Evolutionary conservation across 345 rosid species (phyloP).

Genomic region (Kandelia obovata): DNA sequence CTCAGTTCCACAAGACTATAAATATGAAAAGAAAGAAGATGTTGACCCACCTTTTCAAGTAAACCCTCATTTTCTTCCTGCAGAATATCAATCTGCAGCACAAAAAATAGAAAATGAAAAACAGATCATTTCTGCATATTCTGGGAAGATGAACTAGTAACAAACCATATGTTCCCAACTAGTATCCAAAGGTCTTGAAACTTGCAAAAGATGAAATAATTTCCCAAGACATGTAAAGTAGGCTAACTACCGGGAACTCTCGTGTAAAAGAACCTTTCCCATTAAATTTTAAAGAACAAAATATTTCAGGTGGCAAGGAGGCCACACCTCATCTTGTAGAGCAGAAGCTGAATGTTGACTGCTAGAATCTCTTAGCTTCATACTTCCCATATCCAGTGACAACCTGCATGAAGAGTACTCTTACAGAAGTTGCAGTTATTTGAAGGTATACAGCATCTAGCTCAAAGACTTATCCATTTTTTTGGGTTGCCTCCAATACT

Average conservation of each 20-base stretch:
- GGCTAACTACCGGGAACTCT: slow-evolving; percentile 5
- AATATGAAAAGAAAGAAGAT: background rate
- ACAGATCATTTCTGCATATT: background rate
- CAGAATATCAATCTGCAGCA: slow-evolving; percentile 53
- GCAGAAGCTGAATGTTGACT: slow-evolving; percentile 58
- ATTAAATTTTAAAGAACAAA: slow-evolving; percentile 10
- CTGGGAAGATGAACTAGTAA: background rate
- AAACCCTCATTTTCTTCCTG: slow-evolving; percentile 41
- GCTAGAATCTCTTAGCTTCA: slow-evolving; percentile 45
- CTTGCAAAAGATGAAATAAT: slow-evolving; percentile 5
- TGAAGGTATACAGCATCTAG: background rate
- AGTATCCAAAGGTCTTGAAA: background rate
- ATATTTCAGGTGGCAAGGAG: slow-evolving; percentile 10
- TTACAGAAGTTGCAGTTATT: slow-evolving; percentile 2
- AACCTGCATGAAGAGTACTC: slow-evolving; percentile 34
- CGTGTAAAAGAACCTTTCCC: background rate
- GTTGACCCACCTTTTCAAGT: slow-evolving; percentile 19
- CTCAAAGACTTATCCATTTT: background rate
- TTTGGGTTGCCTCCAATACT: slow-evolving; percentile 3
- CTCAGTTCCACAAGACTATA: background rate
- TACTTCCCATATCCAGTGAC: slow-evolving; percentile 54
- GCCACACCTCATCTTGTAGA: slow-evolving; percentile 77
- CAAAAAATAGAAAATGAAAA: slow-evolving; percentile 9
- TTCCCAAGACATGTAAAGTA: background rate
- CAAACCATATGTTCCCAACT: background rate